Percentiles rank a stretch among this genome's conserved stretches.
Evolutionary conservation across 179 eudicot genomes (phyloP).

Genomic region (Spinacia oleracea): DNA sequence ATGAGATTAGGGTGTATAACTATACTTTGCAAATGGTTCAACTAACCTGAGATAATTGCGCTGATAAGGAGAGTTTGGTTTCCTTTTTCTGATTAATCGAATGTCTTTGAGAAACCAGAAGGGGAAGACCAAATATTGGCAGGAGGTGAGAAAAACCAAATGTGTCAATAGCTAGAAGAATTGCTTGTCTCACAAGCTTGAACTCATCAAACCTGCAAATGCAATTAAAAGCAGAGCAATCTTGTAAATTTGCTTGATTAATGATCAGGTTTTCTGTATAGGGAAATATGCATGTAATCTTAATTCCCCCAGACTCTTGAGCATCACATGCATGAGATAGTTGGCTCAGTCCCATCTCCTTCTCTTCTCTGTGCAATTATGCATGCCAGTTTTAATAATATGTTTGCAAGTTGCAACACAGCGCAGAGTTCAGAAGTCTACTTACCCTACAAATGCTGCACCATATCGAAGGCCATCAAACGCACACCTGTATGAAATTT

Average conservation of each 20-base stretch:
- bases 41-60: conserved; percentile 70
- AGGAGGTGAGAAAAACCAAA: conserved; percentile 88
- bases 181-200: conserved; percentile 75
- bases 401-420: conserved; percentile 11
- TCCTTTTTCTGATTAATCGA: conserved; percentile 29
- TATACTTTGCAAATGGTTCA: neutral
- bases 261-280: neutral
- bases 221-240: conserved; percentile 11
- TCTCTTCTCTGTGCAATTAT: neutral
- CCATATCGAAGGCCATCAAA: conserved; percentile 96
- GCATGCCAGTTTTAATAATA: neutral
- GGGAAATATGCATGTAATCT: neutral
- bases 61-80: conserved; percentile 38
- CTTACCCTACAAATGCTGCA: conserved; percentile 96
- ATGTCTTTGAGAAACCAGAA: conserved; percentile 49
- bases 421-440: neutral
- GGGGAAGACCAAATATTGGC: conserved; percentile 80
- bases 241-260: neutral
- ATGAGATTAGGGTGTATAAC: too few species aligned
- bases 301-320: neutral
- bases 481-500: conserved; percentile 68
- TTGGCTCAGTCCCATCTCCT: neutral
- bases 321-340: conserved; percentile 7
- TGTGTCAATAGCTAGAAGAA: conserved; percentile 79
- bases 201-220: conserved; percentile 89